Percentiles rank a stretch among this genome's conserved stretches.
Evolutionary conservation across 2,329 filamentous ascomycete species (phyloP).

Genomic region (Pseudopithomyces chartarum): DNA sequence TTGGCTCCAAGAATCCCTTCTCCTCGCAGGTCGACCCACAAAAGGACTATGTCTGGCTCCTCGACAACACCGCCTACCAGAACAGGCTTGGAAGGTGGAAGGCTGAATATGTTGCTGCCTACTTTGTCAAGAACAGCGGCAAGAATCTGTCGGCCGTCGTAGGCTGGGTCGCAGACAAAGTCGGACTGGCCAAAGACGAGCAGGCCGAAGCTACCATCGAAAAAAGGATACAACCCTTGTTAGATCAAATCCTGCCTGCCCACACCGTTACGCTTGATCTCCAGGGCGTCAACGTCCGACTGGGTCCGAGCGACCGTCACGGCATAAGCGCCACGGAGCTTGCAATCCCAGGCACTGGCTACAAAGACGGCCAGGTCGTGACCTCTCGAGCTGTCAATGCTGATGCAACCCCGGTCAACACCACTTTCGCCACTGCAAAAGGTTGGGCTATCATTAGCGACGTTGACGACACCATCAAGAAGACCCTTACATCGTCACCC

Average conservation of each 20-base stretch:
- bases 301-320: constrained; percentile 73
- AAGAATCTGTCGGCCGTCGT: constrained; percentile 71
- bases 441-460: constrained; percentile 90
- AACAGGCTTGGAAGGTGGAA: constrained; percentile 64
- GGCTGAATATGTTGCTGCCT: constrained; percentile 81
- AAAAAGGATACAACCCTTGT: constrained; percentile 74
- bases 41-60: constrained; percentile 80
- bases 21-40: constrained; percentile 57
- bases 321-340: constrained; percentile 70
- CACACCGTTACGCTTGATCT: constrained; percentile 70
- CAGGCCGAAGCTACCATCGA: constrained; percentile 64
- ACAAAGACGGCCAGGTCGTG: constrained; percentile 39
- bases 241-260: constrained; percentile 75
- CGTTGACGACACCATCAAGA: constrained; percentile 94
- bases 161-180: constrained; percentile 68
- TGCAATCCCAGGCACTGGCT: constrained; percentile 55
- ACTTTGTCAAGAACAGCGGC: constrained; percentile 75
- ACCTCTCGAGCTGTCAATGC: constrained; percentile 38
- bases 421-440: constrained; percentile 73
- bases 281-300: constrained; percentile 41
- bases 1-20: constrained; percentile 47
- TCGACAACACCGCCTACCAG: constrained; percentile 86
- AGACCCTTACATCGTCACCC: constrained; percentile 80
- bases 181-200: constrained; percentile 63
- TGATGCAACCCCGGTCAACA: constrained; percentile 64